Evolutionary conservation across 768 basidiomycete genomes (phyloP), one percentile per base, ranked within the genome.

Genomic region (Tricholomella constricta): DNA sequence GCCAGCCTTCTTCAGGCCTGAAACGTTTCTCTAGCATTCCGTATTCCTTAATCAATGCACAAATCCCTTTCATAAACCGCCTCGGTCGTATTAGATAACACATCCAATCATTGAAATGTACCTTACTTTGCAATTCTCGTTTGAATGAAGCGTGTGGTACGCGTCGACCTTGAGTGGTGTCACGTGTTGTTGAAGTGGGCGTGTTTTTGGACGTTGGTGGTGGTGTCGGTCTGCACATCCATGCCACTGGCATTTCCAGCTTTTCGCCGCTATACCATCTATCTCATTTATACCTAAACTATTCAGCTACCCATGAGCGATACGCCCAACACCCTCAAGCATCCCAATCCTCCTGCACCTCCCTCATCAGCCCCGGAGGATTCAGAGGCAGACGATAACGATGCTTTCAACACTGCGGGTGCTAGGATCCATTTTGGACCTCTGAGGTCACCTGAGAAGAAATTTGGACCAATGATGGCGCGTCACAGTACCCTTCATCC

Each of bases 361-460:
- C 38, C 31, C 20, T 61, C 64, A 32, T 65, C 73, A 45, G 48
- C 63, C 7, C 53, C 65, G 43, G 64, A 70, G 27, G 61, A n/a
- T n/a, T n/a, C n/a, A n/a, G n/a, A 69, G 34, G 53, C 66, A 23
- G 72, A 72, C n/a, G 74, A 76, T 62, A 69, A 61, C 51, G 77
- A 81, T 61, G 68, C 63, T 23, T 76, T 66, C 61, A 72, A 78
- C 55, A 72, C 74, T 11, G 69, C 75, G 41, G 63, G 72, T 22
- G 74, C 79, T 12, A 72, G 72, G 59, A 66, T 79, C 23, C 76
- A 79, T 62, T 79, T 81, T 65, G 81, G 79, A 9, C 77, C 80
- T 27, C 60, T 79, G 17, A 76, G 70, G 52, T 80, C 84, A 6
- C 81, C 81, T 31, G 81, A 82, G 67, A 79, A 79, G 58, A 72